Percentiles rank a stretch among this genome's conserved stretches.
phyloP scores from a whole-genome alignment of 2,329 filamentous ascomycete genomes.

The Gyromitra esculenta region DNA sequence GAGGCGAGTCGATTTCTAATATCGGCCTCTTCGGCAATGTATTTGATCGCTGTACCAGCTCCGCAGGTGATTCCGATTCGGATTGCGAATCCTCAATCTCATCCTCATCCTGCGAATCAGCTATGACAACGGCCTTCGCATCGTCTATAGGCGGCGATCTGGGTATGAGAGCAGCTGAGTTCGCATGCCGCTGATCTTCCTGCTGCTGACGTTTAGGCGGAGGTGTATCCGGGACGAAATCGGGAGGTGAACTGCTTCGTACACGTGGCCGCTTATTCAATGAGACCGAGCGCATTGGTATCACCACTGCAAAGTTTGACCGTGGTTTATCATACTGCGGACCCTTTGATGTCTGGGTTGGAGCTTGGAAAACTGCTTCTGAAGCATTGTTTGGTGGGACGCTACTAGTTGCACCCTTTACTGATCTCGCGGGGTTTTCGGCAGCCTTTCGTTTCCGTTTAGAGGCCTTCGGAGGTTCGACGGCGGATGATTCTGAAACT shows the following conservation, averaged over 20 bases:
- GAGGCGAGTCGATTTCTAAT: slow-evolving; percentile 4
- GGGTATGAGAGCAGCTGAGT: background rate
- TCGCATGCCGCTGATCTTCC: background rate
- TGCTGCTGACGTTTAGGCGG: slow-evolving; percentile 17
- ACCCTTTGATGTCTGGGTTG: background rate
- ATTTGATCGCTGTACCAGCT: background rate
- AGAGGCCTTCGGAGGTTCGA: background rate
- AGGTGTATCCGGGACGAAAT: slow-evolving; percentile 7
- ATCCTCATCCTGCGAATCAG: background rate
- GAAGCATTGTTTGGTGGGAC: background rate
- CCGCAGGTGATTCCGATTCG: background rate
- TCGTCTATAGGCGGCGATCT: background rate
- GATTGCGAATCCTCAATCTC: slow-evolving; percentile 13
- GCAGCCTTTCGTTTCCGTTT: background rate
- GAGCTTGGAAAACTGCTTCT: background rate
- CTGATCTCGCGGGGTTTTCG: background rate
- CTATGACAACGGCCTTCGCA: background rate
- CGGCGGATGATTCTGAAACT: background rate
- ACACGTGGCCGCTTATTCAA: slow-evolving; percentile 11
- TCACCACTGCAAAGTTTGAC: background rate
- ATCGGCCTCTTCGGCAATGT: background rate
- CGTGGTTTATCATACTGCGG: background rate
- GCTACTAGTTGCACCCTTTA: background rate
- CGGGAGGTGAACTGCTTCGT: slow-evolving; percentile 1
- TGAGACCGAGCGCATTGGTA: background rate